phyloP scores from a whole-genome alignment of 305 asterid species.

The Fraxinus floribunda region DNA sequence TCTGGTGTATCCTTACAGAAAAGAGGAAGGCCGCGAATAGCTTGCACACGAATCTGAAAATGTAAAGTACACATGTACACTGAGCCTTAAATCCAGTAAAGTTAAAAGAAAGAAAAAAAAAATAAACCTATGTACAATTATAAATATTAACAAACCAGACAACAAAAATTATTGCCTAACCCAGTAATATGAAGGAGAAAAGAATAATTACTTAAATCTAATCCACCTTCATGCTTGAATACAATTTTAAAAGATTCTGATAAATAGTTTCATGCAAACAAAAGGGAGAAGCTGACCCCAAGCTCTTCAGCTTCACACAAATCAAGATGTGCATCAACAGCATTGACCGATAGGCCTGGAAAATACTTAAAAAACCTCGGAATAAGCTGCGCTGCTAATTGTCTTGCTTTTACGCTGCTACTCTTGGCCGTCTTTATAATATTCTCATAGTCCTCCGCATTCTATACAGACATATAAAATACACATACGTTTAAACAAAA shows the following conservation, averaged over 20 bases:
- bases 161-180: neutral
- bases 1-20: conserved; percentile 99
- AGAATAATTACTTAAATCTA: neutral
- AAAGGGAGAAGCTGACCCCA: conserved; percentile 55
- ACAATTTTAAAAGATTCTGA: conserved; percentile 5
- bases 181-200: neutral
- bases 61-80: neutral
- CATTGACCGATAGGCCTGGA: conserved; percentile 63
- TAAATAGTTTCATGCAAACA: conserved; percentile 8
- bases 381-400: conserved; percentile 91
- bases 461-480: conserved; percentile 37
- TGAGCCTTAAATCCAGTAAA: conserved; percentile 4
- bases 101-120: neutral
- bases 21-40: conserved; percentile 94
- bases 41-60: conserved; percentile 85
- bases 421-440: conserved; percentile 76
- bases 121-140: neutral
- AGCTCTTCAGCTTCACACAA: conserved; percentile 95
- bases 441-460: conserved; percentile 69
- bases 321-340: conserved; percentile 91
- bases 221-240: conserved; percentile 5
- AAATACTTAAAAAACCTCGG: conserved; percentile 88
- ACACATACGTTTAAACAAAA: conserved; percentile 11
- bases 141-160: neutral
- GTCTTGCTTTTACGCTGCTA: conserved; percentile 76